These are phyloP conservation scores for Colletotrichum tamarilloi DNA, from an alignment of 2,329 filamentous ascomycete genomes.

Conservation along the genomic window DNA sequence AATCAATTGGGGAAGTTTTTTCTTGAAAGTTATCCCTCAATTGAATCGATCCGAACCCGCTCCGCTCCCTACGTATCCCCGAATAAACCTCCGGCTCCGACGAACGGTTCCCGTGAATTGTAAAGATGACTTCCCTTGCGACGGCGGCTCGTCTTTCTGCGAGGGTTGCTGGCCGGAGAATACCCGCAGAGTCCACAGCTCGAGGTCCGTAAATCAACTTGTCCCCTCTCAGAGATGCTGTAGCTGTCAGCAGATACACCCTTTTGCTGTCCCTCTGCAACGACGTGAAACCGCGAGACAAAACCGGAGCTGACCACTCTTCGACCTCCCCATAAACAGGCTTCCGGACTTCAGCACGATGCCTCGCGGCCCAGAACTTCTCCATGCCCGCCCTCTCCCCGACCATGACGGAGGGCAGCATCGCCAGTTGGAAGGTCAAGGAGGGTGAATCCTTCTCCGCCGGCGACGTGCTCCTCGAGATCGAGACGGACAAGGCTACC, in stretches of 20 bases:
- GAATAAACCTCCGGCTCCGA: not conserved
- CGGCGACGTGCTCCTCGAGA: slow-evolving; percentile 89
- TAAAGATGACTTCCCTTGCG: slow-evolving; percentile 74
- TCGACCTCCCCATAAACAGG: slow-evolving; percentile 54
- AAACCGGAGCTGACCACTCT: slow-evolving; percentile 16
- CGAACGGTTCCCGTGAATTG: not conserved
- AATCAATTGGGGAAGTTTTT: slow-evolving; percentile 4
- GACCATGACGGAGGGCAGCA: slow-evolving; percentile 95
- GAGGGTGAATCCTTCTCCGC: slow-evolving; percentile 86
- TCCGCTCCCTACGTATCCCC: not conserved
- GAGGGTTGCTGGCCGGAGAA: slow-evolving; percentile 65
- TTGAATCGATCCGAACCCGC: not conserved
- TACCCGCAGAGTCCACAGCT: slow-evolving; percentile 63
- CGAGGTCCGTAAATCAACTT: slow-evolving; percentile 61
- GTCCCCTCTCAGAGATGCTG: slow-evolving; percentile 24
- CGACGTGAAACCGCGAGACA: not conserved
- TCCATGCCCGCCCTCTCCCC: slow-evolving; percentile 92
- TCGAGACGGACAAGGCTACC: slow-evolving; percentile 93
- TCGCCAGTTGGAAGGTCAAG: slow-evolving; percentile 86
- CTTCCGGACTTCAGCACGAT: slow-evolving; percentile 71
- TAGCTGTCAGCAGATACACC: not conserved
- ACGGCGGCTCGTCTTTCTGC: slow-evolving; percentile 73
- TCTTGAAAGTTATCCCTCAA: not conserved
- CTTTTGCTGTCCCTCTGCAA: not conserved
- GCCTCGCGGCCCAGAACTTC: slow-evolving; percentile 84